Evolutionary conservation across 345 rosid genomes (phyloP).

Genomic region (Lagerstroemia speciosa): DNA sequence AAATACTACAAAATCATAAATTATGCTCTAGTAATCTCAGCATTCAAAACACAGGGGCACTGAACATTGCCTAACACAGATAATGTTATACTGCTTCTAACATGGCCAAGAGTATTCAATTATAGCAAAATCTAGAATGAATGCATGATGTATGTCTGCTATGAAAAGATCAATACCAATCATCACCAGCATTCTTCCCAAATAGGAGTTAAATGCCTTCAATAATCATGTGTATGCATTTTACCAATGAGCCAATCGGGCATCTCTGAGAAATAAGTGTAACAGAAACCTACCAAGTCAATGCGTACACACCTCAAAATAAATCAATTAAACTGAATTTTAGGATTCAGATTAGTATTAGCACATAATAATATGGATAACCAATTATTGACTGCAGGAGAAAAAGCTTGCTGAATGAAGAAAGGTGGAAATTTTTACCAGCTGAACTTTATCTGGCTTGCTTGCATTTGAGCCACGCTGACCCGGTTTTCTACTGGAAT

Average conservation of each 20-base stretch:
- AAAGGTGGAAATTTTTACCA: constrained; percentile 33
- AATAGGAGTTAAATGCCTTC: not conserved
- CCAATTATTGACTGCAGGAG: not conserved
- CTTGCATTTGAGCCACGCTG: constrained; percentile 36
- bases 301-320: not conserved
- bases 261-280: no score
- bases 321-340: not conserved
- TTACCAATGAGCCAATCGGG: no score
- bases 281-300: not conserved
- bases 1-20: not conserved
- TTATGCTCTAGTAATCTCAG: not conserved
- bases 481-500: constrained; percentile 34
- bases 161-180: not conserved
- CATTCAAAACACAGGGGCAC: not conserved
- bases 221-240: not conserved
- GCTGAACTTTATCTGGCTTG: constrained; percentile 80
- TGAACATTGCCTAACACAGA: not conserved
- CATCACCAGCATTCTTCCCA: not conserved
- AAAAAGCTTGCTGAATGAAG: not conserved
- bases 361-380: not conserved
- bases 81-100: no score
- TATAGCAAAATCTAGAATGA: not conserved
- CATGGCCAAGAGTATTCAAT: not conserved
- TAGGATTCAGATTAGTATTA: not conserved
- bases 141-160: not conserved